Base-by-base conservation (phyloP, 2,329 filamentous ascomycete genomes). In the Diaporthe longicolla region DNA sequence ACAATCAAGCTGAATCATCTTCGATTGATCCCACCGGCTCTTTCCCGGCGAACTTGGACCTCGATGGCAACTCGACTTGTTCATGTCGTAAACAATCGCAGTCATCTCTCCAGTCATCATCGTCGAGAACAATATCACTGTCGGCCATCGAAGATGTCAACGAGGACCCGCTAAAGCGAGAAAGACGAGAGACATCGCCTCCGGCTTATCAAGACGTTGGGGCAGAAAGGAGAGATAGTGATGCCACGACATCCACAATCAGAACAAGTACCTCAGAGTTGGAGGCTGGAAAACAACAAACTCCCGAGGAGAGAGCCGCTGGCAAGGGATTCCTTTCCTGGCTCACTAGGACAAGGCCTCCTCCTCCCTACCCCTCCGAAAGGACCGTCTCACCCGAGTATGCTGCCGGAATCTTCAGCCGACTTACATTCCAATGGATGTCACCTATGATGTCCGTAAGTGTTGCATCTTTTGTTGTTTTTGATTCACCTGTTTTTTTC, bases 361-460 rank as follows among this genome's bases (percentile, higher is more conserved):
- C 58, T 19, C 58, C 58, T 19, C 17, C 58, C 29, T 63, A 63
- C 1, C 58, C 58, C 1, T 45, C 40, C 5, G 58, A 63, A 32
- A 63, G 58, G 17, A 63, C 24, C 2, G 58, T 63, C 37, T 63
- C 58, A 4, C 65, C 65, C 11, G 65, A 69, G 40, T 69, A 69
- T 29, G 54, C 45, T 37, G 65, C 65, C 35, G 65, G 65, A 19
- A 52, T 69, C 8, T n/a, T 69, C 5, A 69, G 65, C 52, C 45
- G 45, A 55, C 45, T 69, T 21, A 69, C 65, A 37, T 69, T 69
- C 6, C 52, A 52, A 52, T 69, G 65, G 65, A 69, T 69, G 65
- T 69, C 65, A 37, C 45, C 65, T 19, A 52, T 69, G 65, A 69
- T 69, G 65, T 52, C 65, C n/a, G 65, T 69, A 55, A 69, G 65